A percentile compares a stretch with the other conserved stretches of the same genome.
phyloP scores from a whole-genome alignment of 805 yeast genomes.

The Saccharomycopsis vini region DNA sequence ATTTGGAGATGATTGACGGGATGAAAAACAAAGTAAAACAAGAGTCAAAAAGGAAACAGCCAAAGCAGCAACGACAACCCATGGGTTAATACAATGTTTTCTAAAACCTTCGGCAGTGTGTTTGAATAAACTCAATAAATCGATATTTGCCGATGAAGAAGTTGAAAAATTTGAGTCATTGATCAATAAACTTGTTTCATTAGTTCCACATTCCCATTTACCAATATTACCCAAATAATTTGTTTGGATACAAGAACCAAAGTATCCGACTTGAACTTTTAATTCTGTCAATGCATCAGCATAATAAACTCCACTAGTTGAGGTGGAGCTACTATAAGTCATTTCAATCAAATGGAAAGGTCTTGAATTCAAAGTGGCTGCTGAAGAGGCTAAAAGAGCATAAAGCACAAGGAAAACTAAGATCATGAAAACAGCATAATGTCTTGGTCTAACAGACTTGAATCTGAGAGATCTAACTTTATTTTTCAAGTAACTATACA shows the following conservation, averaged over 20 bases:
- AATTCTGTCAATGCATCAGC: conserved; percentile 19
- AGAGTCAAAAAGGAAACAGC: conserved; percentile 16
- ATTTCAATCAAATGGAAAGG: conserved; percentile 15
- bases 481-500: neutral
- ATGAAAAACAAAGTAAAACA: conserved; percentile 16
- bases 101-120: conserved; percentile 18
- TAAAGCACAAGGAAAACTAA: conserved; percentile 15
- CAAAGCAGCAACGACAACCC: conserved; percentile 17
- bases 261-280: conserved; percentile 19
- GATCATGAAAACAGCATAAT: conserved; percentile 15
- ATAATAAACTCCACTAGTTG: conserved; percentile 15
- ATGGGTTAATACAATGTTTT: conserved; percentile 18
- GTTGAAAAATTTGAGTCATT: conserved; percentile 14
- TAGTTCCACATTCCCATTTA: conserved; percentile 17
- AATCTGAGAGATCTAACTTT: conserved; percentile 3
- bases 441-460: conserved; percentile 17
- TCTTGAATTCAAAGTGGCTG: conserved; percentile 13
- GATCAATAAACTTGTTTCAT: conserved; percentile 16
- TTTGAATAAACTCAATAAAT: conserved; percentile 12
- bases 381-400: conserved; percentile 13
- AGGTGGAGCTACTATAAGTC: conserved; percentile 15
- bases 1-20: conserved; percentile 15
- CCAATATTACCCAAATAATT: conserved; percentile 11
- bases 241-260: conserved; percentile 18
- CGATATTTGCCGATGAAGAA: conserved; percentile 11